Conservation (phyloP, 108 stramenopile species). For the Nannochloropsis gaditana region DNA sequence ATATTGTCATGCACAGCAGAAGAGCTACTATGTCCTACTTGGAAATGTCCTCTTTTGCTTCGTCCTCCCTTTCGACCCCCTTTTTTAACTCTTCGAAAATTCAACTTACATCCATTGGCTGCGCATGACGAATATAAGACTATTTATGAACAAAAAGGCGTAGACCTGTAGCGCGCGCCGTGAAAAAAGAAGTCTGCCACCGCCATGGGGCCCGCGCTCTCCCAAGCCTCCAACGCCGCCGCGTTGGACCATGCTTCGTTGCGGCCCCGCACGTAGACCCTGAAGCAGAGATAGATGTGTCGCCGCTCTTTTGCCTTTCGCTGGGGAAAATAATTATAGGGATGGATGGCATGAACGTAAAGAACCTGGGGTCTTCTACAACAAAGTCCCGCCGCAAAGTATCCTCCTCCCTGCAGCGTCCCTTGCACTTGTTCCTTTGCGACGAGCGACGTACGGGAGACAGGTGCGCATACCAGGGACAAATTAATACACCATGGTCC, state of each 20-base stretch:
- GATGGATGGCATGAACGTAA: too few relatives aligned
- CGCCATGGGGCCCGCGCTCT: not conserved
- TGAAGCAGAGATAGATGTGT: too few relatives aligned
- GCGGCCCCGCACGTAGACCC: too few relatives aligned
- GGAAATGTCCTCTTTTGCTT: not conserved
- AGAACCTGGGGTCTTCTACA: too few relatives aligned
- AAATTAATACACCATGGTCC: too few relatives aligned
- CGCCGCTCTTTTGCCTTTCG: too few relatives aligned
- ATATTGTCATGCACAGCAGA: not conserved
- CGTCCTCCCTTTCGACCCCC: not conserved
- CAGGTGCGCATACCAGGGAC: too few relatives aligned
- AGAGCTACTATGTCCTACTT: not conserved
- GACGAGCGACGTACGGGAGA: too few relatives aligned
- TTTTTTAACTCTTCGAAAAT: not conserved
- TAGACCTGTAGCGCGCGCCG: not conserved
- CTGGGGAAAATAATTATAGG: too few relatives aligned
- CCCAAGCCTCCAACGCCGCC: not conserved
- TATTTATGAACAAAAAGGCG: not conserved
- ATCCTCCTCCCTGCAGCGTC: too few relatives aligned
- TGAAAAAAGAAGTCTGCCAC: not conserved
- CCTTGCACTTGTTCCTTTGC: too few relatives aligned
- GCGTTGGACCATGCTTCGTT: not conserved
- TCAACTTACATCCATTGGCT: conserved; percentile 18
- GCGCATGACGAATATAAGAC: not conserved
- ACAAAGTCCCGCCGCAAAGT: too few relatives aligned